Evolutionary conservation across 1,139 yeast species (phyloP), one percentile per base, ranked within the genome.

Genomic region (Blastobotrys buckinghamii): DNA sequence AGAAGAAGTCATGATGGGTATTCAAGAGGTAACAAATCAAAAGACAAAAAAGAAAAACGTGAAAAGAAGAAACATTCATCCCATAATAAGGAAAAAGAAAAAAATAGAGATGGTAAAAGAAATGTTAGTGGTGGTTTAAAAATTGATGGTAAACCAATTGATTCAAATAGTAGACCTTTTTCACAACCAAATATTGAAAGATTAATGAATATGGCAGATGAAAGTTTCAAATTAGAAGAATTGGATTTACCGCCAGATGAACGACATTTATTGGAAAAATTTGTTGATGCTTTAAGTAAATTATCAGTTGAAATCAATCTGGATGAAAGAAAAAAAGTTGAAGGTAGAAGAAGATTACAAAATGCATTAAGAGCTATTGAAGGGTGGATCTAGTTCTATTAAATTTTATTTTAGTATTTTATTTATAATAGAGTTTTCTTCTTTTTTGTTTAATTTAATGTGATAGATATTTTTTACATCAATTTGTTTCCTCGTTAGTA

Each of bases 231-330:
- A 57, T 84, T 89, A 61, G 79, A 82, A 44, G 80, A 79, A 50
- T 69, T 89, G 53, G 86, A 85, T 44, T 73, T 89, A 53, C 90
- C 94, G 2, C 69, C 77, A 0, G 82, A 82, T 53, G 96, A 89
- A 63, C 84, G 85, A 56, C 84, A 80, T 56, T 72, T 89, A 47
- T 74, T 90, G 45, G 96, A 89, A 62, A 82, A 87, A 65, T 79
- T 90, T 43, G 85, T 90, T 5, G 95, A 88, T 60, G 83, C 95
- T 1, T 71, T 90, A 50, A 83, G 94, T 20, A 74, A 94, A 58
- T 75, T 90, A 53, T 87, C 95, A 3, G 86, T 90, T 50, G 96
- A 89, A 63, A 89, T 90, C 86, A 83, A 87, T 48, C 66, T 86
- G 48, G 96, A 90, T 65, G 86, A 85, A 39, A 79, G 78, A 33